Base-by-base conservation (phyloP, 208 protist species). In the Acanthamoeba triangularis region DNA sequence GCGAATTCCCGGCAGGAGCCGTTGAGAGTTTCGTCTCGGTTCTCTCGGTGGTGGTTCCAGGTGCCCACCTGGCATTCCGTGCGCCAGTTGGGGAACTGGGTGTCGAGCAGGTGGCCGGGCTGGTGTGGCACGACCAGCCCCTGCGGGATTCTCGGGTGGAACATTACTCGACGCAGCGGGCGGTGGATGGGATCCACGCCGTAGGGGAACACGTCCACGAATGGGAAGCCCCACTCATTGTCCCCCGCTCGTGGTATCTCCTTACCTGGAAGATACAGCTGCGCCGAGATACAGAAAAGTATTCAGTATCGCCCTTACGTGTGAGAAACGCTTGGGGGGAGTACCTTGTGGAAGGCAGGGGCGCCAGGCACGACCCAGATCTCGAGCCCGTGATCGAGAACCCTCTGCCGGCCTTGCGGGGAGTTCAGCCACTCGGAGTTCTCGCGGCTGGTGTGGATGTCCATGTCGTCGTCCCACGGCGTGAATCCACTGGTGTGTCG, bases 401-500 rank as follows among this genome's bases (percentile, higher is more conserved):
- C 23, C 37, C 8, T 8, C 35, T 54, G 8, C 1, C 37, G 74
- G 8, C 74, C 74, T 20, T 84, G 13, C 3, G 8, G 1, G 23
- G 20, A 33, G 74, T 18, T 8, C 0, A 84, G 74, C 74, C 74
- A 84, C 41, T 84, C 20, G 0, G 52, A 6, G 74, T 52, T 52
- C 20, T n/a, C 74, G 35, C 37, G 74, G 0, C 11, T 18, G 18
- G 74, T 84, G 0, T 5, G 2, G 74, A 84, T n/a, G 74, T 84
- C 74, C 74, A 84, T 84, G 41, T 84, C 74, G 41, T 84, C 74
- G 74, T 84, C 74, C 74, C 74, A 84, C 41, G 74, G 74, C 0
- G 74, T 84, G 74, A 84, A 84, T 1, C 16, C 28, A 20, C 23
- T 41, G 23, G 7, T 41, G 14, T 84, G 74, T 11, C 74, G 35